Evolutionary conservation across 1,139 yeast species (phyloP).

Genomic region (Diutina siamensis): DNA sequence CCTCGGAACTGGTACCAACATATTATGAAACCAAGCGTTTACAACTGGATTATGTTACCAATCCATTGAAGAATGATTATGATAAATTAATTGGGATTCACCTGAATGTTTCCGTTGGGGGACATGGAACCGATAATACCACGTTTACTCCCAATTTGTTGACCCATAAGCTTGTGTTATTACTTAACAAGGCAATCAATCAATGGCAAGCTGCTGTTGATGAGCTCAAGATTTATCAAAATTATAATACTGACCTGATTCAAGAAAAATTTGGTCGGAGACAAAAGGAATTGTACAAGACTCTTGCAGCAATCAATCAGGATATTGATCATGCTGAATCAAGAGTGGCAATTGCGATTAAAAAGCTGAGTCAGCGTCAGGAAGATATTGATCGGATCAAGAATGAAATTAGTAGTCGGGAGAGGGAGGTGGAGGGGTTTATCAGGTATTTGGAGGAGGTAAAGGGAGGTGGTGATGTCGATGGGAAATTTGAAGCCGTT

Average conservation of each 20-base stretch:
- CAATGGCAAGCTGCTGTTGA: conserved; percentile 17
- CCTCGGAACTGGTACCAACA: conserved; percentile 10
- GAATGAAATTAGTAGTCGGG: conserved; percentile 14
- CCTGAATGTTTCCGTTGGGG: conserved; percentile 7
- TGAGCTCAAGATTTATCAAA: conserved; percentile 18
- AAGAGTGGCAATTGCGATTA: conserved; percentile 30
- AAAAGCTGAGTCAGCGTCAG: conserved; percentile 23
- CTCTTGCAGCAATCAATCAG: conserved; percentile 18
- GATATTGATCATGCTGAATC: conserved; percentile 29
- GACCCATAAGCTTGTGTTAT: conserved; percentile 27
- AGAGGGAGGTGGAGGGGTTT: conserved; percentile 14
- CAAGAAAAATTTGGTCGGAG: conserved; percentile 23
- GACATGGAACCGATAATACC: conserved; percentile 5
- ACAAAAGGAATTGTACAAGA: conserved; percentile 18
- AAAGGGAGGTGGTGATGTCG: neutral
- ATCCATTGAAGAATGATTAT: conserved; percentile 50
- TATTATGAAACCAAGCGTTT: conserved; percentile 58
- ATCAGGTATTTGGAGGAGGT: conserved; percentile 7
- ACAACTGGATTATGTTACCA: conserved; percentile 56
- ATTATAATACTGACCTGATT: conserved; percentile 15
- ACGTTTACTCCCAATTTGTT: conserved; percentile 11
- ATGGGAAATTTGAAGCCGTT: neutral
- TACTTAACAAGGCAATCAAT: conserved; percentile 22
- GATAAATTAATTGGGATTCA: conserved; percentile 50
- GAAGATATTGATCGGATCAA: conserved; percentile 21